Conservation (phyloP, 805 yeast genomes). For the Candida saitoana region DNA sequence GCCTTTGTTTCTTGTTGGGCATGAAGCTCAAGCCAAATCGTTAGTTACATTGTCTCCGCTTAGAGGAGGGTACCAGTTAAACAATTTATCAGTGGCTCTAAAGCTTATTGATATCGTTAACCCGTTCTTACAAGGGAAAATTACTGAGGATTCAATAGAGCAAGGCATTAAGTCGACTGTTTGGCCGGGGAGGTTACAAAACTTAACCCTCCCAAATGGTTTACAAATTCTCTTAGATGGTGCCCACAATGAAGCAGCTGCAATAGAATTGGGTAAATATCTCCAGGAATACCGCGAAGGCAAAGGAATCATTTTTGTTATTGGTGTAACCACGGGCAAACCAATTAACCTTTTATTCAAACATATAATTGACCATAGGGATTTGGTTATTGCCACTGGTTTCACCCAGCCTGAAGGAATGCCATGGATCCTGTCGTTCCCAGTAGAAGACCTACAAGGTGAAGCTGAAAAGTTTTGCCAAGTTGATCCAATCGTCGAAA, state of each 20-base stretch:
- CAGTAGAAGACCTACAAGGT: constrained; percentile 25
- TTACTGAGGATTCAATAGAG: constrained; percentile 34
- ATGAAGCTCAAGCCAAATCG: constrained; percentile 4
- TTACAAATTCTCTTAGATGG: constrained; percentile 67
- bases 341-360: constrained; percentile 48
- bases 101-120: constrained; percentile 43
- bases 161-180: constrained; percentile 51
- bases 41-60: constrained; percentile 45
- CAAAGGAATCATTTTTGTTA: constrained; percentile 49
- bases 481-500: constrained; percentile 10
- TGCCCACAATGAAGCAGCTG: constrained; percentile 88
- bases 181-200: constrained; percentile 91
- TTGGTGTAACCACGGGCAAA: constrained; percentile 78
- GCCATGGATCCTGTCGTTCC: constrained; percentile 82
- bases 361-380: constrained; percentile 47
- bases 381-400: constrained; percentile 55
- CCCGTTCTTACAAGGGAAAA: constrained; percentile 16
- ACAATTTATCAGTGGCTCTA: constrained; percentile 67
- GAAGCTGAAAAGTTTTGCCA: constrained; percentile 14
- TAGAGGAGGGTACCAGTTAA: constrained; percentile 67
- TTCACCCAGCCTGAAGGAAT: constrained; percentile 77
- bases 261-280: constrained; percentile 61
- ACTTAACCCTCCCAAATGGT: constrained; percentile 16
- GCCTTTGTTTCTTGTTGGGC: constrained; percentile 21
- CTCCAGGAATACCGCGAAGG: constrained; percentile 25